Evolutionary conservation across 495 filamentous ascomycete genomes (phyloP).

Genomic region (Pseudoneurospora amorphoporcata): DNA sequence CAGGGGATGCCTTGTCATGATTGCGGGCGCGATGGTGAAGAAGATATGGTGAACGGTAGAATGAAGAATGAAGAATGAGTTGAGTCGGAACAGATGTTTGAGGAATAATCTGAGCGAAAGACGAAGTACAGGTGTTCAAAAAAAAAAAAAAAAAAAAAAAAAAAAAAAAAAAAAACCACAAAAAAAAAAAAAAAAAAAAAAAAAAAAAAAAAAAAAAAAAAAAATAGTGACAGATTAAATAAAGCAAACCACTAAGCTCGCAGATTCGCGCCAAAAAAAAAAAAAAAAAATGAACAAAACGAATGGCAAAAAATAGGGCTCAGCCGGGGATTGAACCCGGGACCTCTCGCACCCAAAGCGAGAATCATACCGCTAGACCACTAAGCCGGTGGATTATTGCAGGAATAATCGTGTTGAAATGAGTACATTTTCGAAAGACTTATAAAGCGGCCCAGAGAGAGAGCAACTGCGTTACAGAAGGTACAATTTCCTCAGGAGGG

Average conservation of each 20-base stretch:
- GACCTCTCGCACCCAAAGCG: neutral
- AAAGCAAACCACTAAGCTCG: too few species aligned
- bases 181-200: too few species aligned
- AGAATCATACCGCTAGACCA: neutral
- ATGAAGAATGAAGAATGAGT: neutral
- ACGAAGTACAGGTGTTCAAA: neutral
- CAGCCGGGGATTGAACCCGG: neutral
- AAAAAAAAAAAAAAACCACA: too few species aligned
- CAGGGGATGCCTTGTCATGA: slow-evolving; percentile 48
- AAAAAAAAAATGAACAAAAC: neutral
- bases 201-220: too few species aligned
- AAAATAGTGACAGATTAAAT: too few species aligned
- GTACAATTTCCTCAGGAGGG: too few species aligned
- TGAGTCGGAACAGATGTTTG: neutral
- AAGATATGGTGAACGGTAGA: neutral
- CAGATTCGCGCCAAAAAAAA: too few species aligned
- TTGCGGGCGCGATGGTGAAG: neutral
- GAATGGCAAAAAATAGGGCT: neutral
- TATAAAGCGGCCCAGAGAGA: too few species aligned
- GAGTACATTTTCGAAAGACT: too few species aligned
- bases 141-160: too few species aligned
- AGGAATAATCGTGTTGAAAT: neutral
- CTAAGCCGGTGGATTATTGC: neutral
- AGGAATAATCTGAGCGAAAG: neutral
- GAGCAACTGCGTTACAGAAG: too few species aligned